These are phyloP conservation scores for Leucocoprinus leucothites DNA, from an alignment of 768 basidiomycete species.

Conservation along the genomic window DNA sequence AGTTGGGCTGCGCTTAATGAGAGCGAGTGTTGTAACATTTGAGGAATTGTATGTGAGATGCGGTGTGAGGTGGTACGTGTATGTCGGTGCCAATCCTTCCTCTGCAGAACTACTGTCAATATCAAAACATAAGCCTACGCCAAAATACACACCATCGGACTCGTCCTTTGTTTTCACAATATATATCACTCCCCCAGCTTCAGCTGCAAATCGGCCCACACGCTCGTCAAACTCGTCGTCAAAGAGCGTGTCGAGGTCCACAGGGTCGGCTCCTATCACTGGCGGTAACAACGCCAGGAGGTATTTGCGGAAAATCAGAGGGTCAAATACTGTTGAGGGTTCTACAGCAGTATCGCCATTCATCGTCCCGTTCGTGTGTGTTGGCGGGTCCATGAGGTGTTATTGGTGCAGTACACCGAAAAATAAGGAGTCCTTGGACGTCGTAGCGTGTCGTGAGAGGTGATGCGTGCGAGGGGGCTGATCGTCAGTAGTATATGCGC, in stretches of 20 bases:
- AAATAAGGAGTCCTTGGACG: background rate
- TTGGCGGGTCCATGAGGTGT: constrained; percentile 19
- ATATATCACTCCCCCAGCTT: constrained; percentile 76
- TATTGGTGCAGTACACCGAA: background rate
- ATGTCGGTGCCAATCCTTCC: constrained; percentile 58
- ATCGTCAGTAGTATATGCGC: no score
- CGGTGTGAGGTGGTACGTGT: constrained; percentile 64
- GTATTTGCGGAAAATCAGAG: constrained; percentile 68
- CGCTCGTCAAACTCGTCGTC: constrained; percentile 75
- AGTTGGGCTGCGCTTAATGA: constrained; percentile 88
- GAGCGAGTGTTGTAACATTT: constrained; percentile 82
- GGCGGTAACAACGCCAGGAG: constrained; percentile 73
- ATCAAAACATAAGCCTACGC: constrained; percentile 7
- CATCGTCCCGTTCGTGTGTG: constrained; percentile 22
- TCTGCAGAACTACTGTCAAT: constrained; percentile 30
- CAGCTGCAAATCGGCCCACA: constrained; percentile 71
- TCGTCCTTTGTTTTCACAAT: constrained; percentile 79
- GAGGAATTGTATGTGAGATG: constrained; percentile 78
- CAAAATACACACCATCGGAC: constrained; percentile 53
- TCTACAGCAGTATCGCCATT: constrained; percentile 25
- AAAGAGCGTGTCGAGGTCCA: constrained; percentile 66
- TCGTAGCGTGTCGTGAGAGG: background rate
- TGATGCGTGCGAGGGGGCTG: no score
- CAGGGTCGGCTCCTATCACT: constrained; percentile 66
- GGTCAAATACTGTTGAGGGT: constrained; percentile 49